Base-by-base conservation (phyloP, 179 eudicot species). In the Sideroxylon spinosum region DNA sequence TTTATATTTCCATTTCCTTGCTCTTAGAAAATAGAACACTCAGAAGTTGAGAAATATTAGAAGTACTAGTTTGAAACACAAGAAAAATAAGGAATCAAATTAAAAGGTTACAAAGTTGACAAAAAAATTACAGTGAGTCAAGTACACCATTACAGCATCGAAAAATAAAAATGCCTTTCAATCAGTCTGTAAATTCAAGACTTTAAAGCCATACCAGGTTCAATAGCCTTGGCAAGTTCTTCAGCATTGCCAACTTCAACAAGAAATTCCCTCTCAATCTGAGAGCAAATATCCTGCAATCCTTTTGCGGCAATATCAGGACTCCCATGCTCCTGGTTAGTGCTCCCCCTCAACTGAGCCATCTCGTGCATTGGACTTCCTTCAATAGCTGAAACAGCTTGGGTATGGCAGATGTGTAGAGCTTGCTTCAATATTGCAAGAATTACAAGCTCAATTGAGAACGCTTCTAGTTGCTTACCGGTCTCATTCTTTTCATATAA, bases 361-460 rank as follows among this genome's bases (percentile, higher is more conserved):
- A 25, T 69, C 55, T 86, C 91, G 68, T 80, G 88, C 77, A 79
- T 71, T 71, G 94, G 86, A 78, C 92, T 93, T 70, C 89, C 94
- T 83, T 90, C 90, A 78, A 81, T 80, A 76, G 90, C 88, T 57
- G 98, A 92, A 68, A 89, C 91, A 11, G 94, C 97, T 80, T 89
- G 92, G 62, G 97, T 88, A 81, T 91, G 97, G 81, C 92, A 91
- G 72, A 95, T 90, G 82, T 91, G 80, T 76, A 95, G 81, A 61
- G 98, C 95, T 85, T 91, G 97, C 87, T 91, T 95, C 97, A 97
- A 91, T 81, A 93, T 86, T 37, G 97, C 97, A 84, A 95, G 88
- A 77, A 93, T 86, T 61, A 95, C 95, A 76, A 95, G 93, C 90
- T 95, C 93, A 76, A 93, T 61, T 28, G 98, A 95, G 77, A 95